Base-by-base conservation (phyloP, 371 early-diverging fungal species). In the Mucor mucedo region DNA sequence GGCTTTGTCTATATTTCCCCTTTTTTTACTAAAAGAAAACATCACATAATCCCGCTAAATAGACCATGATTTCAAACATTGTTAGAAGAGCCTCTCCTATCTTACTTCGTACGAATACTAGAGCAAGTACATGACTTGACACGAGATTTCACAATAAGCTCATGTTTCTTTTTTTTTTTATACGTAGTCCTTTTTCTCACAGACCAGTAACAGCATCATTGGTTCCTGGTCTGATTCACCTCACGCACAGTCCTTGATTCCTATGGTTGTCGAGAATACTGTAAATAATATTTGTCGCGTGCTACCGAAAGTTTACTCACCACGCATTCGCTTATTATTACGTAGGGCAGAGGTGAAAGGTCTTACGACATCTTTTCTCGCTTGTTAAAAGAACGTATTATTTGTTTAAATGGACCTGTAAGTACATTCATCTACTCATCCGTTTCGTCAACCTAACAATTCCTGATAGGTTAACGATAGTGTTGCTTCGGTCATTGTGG, bases 301-400 rank as follows among this genome's bases (percentile, higher is more conserved):
- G 21, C 21, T 1, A 21, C 1, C 9, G 13, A 33, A 10, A 2
- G 21, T 14, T 29, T 29, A n/a, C 7, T 32, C 16, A 29, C 10
- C 33, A 14, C 21, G 1, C 28, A n/a, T 13, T 42, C 40, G 28
- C 7, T 29, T 57, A 11, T 39, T 49, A 5, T 7, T 35, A 6
- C 7, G 13, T 56, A 90, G 89, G 84, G 85, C 10, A 74, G 88
- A 30, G 93, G 94, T 4, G 94, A 93, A 73, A 82, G 94, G 9
- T 90, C 93, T 13, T 98, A 91, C 71, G 98, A 98, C 68, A 98
- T 97, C 55, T 98, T 92, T 75, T 98, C 99, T 42, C 89, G 99
- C 8, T 79, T 98, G 50, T 81, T 98, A 65, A 96, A 96, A 71
- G 99, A 98, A 63, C 89, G 98, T 45, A 98, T 98, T 62, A 85